These are phyloP conservation scores for Micractinium sp. DNA, from an alignment of 139 green algal species.

Conservation along the genomic window DNA sequence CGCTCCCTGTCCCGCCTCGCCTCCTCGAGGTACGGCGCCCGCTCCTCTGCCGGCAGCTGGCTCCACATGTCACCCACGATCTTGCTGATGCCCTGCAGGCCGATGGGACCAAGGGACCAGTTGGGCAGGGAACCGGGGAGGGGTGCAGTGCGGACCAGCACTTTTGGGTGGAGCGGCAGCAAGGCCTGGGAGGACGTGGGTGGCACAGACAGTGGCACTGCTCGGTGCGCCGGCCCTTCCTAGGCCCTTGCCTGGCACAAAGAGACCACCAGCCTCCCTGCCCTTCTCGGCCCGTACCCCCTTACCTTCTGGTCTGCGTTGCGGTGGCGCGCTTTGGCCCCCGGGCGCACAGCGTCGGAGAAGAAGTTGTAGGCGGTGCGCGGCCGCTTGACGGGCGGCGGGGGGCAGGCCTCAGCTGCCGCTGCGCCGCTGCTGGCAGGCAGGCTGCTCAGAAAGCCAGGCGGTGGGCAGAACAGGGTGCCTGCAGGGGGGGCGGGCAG, in stretches of 20 bases:
- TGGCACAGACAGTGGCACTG: not conserved
- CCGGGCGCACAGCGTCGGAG: not conserved
- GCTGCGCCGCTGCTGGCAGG: not conserved
- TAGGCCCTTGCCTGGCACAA: not conserved
- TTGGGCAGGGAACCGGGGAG: not conserved
- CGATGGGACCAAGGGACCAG: not conserved
- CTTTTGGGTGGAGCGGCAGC: no score
- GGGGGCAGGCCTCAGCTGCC: not conserved
- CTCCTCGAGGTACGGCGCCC: not conserved
- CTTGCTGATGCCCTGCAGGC: constrained; percentile 19
- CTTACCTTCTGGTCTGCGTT: constrained; percentile 9
- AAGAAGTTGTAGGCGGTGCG: constrained; percentile 29
- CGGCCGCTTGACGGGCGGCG: not conserved
- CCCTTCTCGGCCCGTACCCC: not conserved
- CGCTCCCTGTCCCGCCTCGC: constrained; percentile 22
- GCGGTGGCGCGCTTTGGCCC: constrained; percentile 2
- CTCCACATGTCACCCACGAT: constrained; percentile 19
- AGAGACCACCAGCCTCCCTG: not conserved
- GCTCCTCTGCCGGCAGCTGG: not conserved
- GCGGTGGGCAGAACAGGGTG: not conserved
- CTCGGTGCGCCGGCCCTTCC: not conserved
- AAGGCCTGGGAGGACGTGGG: not conserved
- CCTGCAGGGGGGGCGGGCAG: not conserved
- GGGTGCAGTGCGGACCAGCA: not conserved
- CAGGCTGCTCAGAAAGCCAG: not conserved